phyloP scores from a whole-genome alignment of 164 flowering plant genomes.

The Aristolochia fimbriata region DNA sequence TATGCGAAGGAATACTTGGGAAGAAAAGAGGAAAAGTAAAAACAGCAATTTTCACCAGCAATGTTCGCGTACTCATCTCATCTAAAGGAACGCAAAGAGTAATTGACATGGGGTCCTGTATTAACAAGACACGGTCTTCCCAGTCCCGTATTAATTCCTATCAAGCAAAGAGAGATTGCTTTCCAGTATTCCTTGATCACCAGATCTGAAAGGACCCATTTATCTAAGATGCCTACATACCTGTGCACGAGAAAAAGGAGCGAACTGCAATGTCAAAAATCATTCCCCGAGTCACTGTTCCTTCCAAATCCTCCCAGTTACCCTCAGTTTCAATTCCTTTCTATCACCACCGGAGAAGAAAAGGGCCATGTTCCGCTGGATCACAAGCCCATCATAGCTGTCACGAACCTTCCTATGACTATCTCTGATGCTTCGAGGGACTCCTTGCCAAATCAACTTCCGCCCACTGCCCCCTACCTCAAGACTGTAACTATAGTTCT shows the following conservation, averaged over 20 bases:
- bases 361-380: conserved; percentile 51
- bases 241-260: too few species aligned
- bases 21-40: too few species aligned
- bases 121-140: conserved; percentile 6
- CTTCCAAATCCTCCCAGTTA: conserved; percentile 60
- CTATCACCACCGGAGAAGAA: conserved; percentile 55
- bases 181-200: conserved; percentile 22
- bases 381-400: conserved; percentile 51
- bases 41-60: too few species aligned
- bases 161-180: conserved; percentile 58
- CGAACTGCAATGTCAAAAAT: too few species aligned
- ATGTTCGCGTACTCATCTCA: too few species aligned
- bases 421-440: conserved; percentile 52
- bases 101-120: too few species aligned
- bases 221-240: background rate
- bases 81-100: too few species aligned
- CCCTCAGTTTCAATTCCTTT: conserved; percentile 48
- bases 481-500: conserved; percentile 46
- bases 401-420: conserved; percentile 55
- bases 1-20: too few species aligned
- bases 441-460: conserved; percentile 50
- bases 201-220: conserved; percentile 16
- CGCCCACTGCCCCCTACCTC: conserved; percentile 56
- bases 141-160: conserved; percentile 26
- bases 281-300: conserved; percentile 23